Evolutionary conservation across 345 rosid species (phyloP), one percentile per base, ranked within the genome.

Genomic region (Sonneratia alba): DNA sequence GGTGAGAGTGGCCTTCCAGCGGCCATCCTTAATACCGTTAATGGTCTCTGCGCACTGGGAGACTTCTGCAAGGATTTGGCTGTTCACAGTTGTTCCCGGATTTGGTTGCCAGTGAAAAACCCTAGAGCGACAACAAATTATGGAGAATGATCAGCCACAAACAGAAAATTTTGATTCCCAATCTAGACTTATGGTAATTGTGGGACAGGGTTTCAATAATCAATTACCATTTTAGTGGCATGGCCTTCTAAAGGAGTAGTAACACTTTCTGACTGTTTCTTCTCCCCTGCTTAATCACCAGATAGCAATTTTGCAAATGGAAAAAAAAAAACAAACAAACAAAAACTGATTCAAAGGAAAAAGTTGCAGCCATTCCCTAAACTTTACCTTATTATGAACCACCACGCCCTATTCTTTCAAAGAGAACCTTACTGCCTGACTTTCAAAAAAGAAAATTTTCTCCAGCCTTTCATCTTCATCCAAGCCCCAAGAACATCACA

Each of bases 31-130:
- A 67, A 85, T 86, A 36, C 96, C 97, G n/a, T 85, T 88, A 70
- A 91, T 86, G 89, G 86, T 80, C 78, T 94, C 98, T 7, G 87
- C 85, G 77, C 92, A 90, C 70, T 94, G 96, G 3, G 95, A 74
- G 0, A 88, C 95, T 76, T 94, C 97, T 72, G 85, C 89, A 7
- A 94, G 88, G 78, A 91, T 88, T 59, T 91, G 96, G 76, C 87
- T 88, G 86, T 86, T 94, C 42, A 88, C 91, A 22, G 86, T 90
- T 15, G 92, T 80, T 70, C 95, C 96, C 65, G 88, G 88, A 76
- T 88, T 88, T 14, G 96, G 98, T 65, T 91, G 97, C 98, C 96
- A 94, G 72, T 89, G 85, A 74, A 90, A 85, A 87, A 94, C 89
- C 97, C 98, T 91, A 83, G 24, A 68, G 72, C 72, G n/a, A 62